Base-by-base conservation (phyloP, 495 filamentous ascomycete genomes). In the Astrothelium subdiscretum region DNA sequence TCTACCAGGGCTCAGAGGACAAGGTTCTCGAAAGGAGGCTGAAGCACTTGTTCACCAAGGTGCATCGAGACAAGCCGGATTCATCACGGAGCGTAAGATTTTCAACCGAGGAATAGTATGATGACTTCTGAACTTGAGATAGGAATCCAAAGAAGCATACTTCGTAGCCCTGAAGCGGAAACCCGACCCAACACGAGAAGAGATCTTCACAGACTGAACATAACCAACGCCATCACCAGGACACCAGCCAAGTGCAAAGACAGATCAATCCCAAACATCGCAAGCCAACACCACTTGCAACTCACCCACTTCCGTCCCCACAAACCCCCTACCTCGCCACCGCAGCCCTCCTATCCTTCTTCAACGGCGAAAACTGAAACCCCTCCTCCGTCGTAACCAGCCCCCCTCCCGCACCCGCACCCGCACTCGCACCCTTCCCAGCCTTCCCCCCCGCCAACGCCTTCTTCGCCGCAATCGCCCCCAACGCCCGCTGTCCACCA, bases 81-180 rank as follows among this genome's bases (percentile, higher is more conserved):
- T 87, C 90, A 20, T 97, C 94, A 42, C 82, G 95, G 68, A 86
- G 79, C 70, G 92, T 96, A 80, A 68, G 85, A 76, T 31, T 32
- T 20, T 3, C 31, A 44, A 11, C 20, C n/a, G 18, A 11, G 11
- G 12, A 54, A 15, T 51, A 31, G 38, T 29, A 44, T 31, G 20
- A 2, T 42, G 27, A 59, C 1, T n/a, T 22, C n/a, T 58, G 5
- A 22, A 20, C n/a, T 24, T 32, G 31, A 32, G 18, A 29, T 67
- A 97, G 94, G 92, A 96, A 79, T 97, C 92, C 2, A 88, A 82
- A 71, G 94, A 98, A 73, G 78, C 82, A 1, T 98, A 86, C 68
- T 96, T 97, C 67, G 85, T 97, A 38, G 90, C 86, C 5, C 68
- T 94, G 59, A 73, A 77, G 54, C 82, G 88, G 61, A 86, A 80